phyloP scores from a whole-genome alignment of 805 yeast genomes.

The Starmerella davenportii region DNA sequence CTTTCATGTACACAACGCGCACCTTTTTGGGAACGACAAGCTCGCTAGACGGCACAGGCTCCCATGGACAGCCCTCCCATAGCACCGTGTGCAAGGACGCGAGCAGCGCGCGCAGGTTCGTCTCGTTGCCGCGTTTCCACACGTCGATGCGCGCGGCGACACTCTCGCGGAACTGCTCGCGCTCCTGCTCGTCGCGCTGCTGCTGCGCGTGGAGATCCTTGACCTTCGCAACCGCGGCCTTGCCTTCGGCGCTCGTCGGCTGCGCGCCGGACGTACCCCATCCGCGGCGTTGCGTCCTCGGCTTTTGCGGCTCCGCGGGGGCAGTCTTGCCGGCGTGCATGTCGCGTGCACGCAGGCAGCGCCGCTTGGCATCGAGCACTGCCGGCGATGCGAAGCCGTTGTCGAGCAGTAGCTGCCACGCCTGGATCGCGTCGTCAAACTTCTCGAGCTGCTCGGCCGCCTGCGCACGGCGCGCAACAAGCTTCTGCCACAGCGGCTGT shows the following conservation, averaged over 20 bases:
- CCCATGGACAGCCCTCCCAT: conserved; percentile 53
- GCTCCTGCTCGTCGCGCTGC: conserved; percentile 37
- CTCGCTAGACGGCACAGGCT: conserved; percentile 47
- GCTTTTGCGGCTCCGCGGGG: conserved; percentile 4
- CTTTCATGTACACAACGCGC: conserved; percentile 66
- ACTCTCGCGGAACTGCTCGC: conserved; percentile 42
- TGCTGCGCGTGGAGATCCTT: conserved; percentile 31
- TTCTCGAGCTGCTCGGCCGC: conserved; percentile 65
- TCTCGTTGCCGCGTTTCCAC: conserved; percentile 66
- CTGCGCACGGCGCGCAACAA: conserved; percentile 59
- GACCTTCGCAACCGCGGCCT: conserved; percentile 36
- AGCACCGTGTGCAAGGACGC: conserved; percentile 50
- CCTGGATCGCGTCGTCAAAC: conserved; percentile 40
- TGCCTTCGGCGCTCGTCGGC: conserved; percentile 20
- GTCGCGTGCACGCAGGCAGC: conserved; percentile 49
- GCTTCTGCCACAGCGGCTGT: conserved; percentile 56
- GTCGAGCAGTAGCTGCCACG: conserved; percentile 45
- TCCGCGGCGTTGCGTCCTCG: conserved; percentile 12
- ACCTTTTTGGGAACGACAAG: conserved; percentile 80
- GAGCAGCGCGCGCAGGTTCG: conserved; percentile 60
- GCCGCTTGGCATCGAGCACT: conserved; percentile 61
- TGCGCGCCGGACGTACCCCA: conserved; percentile 16
- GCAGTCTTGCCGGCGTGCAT: conserved; percentile 29
- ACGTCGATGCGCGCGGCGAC: conserved; percentile 35
- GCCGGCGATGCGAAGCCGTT: conserved; percentile 48